Evolutionary conservation across 495 filamentous ascomycete species (phyloP), one percentile per base, ranked within the genome.

Genomic region (Penicillium turbatum): DNA sequence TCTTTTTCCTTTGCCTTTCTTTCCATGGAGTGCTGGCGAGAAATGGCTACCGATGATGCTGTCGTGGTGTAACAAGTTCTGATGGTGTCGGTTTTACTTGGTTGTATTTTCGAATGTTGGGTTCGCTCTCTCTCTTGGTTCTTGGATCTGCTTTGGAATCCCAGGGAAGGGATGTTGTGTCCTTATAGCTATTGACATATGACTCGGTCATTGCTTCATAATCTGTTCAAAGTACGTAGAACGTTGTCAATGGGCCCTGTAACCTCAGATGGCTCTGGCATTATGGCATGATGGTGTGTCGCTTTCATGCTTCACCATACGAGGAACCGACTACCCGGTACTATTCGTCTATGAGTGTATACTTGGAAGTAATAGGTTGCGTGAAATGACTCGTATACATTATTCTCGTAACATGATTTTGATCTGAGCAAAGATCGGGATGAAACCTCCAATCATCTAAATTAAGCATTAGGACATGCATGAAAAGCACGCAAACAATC

Each of bases 1-100:
- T 53, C 54, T 35, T 46, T 59, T 54, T 41, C 47, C 29, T 49
- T 57, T 52, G 24, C 26, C 55, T 57, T 55, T 40, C 45, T 30
- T 51, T 49, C 51, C 32, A 52, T 40, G 15, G 26, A 53, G 53
- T 45, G 21, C 47, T 41, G 41, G 34, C 15, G 27, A n/a, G n/a
- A 30, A 24, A 32, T 41, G 48, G 21, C 7, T 17, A 32, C 9
- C 15, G 11, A 2, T 32, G 31, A 6, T 34, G 17, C 29, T 15
- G 30, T 27, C 16, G 30, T 21, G 13, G 7, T 51, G 48, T 50
- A 50, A 50, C 31, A 50, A 50, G 36, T 9, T 49, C n/a, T 48
- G 46, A 24, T 24, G 21, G 21, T 24, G 21, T 24, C 4, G 21
- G 21, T 24, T 27, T 15, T 48, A 27, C 35, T 12, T 17, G 21